A percentile compares a stretch with the other conserved stretches of the same genome.
These are phyloP conservation scores for Boletus barrowsii DNA, from an alignment of 768 basidiomycete genomes.

Conservation along the genomic window DNA sequence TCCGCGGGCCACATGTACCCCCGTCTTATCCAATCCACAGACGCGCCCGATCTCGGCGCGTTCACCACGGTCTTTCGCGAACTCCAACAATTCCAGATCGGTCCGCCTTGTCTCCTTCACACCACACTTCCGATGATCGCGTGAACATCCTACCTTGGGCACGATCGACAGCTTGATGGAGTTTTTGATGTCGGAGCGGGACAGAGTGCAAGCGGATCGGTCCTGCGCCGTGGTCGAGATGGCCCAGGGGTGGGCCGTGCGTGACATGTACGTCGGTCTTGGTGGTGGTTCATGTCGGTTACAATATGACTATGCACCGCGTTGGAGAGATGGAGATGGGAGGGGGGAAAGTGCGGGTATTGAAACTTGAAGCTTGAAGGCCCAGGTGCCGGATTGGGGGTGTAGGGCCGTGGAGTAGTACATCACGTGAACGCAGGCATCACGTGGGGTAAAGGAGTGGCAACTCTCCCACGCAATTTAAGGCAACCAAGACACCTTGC, in stretches of 20 bases:
- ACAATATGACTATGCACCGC: not conserved
- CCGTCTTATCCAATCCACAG: constrained; percentile 25
- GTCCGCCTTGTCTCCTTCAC: constrained; percentile 29
- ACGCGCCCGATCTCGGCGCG: constrained; percentile 71
- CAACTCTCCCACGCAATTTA: too few relatives aligned
- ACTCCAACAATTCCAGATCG: constrained; percentile 54
- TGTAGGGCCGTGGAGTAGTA: too few relatives aligned
- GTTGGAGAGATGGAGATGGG: not conserved
- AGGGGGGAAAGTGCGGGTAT: constrained; percentile 7
- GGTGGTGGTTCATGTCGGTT: not conserved
- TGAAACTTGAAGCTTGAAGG: too few relatives aligned
- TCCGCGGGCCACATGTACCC: constrained; percentile 3
- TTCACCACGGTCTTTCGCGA: constrained; percentile 71
- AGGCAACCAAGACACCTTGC: too few relatives aligned
- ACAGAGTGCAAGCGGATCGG: constrained; percentile 47
- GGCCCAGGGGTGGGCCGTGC: constrained; percentile 39
- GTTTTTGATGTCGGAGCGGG: constrained; percentile 73
- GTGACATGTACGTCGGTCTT: constrained; percentile 41
- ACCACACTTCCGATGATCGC: constrained; percentile 10
- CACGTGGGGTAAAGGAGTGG: too few relatives aligned
- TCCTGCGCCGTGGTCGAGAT: constrained; percentile 33
- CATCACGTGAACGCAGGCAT: too few relatives aligned
- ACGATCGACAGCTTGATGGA: constrained; percentile 68
- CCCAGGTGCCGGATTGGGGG: constrained; percentile 33
- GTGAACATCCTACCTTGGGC: constrained; percentile 62